phyloP scores from a whole-genome alignment of 495 filamentous ascomycete genomes.

The Penicillium tannophilum region DNA sequence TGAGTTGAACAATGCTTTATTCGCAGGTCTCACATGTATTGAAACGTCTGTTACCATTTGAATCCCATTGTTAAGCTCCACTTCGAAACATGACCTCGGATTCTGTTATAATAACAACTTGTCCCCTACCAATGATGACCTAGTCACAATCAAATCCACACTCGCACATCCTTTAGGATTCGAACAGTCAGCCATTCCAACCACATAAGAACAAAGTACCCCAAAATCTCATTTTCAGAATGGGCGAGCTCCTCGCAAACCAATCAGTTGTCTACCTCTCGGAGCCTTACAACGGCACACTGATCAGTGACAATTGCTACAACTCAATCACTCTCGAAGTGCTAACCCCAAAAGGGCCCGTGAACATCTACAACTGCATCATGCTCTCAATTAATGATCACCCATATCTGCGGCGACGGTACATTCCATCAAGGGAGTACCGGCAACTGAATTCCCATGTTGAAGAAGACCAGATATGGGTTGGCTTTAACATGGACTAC shows the following conservation, averaged over 20 bases:
- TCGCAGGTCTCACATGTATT: neutral
- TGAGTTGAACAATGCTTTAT: neutral
- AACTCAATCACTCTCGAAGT: neutral
- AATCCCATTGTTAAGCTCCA: neutral
- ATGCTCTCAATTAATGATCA: constrained; percentile 5
- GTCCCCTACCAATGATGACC: neutral
- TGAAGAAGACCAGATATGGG: neutral
- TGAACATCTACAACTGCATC: constrained; percentile 5
- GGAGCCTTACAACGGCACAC: constrained; percentile 5
- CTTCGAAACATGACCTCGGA: neutral
- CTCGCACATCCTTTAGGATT: neutral
- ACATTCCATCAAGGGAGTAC: constrained; percentile 1
- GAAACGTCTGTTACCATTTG: neutral
- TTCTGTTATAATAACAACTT: neutral
- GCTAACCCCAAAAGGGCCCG: neutral
- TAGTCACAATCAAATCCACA: no score
- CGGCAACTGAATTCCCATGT: neutral
- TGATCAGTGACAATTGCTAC: constrained; percentile 4
- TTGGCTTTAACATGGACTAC: neutral
- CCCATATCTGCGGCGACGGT: constrained; percentile 2
- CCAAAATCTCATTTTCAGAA: neutral
- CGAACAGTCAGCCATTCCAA: neutral
- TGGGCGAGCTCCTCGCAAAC: neutral
- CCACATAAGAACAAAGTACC: neutral
- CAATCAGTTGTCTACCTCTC: neutral